Percentiles rank a stretch among this genome's conserved stretches.
These are phyloP conservation scores for Penicillium odoratum DNA, from an alignment of 495 filamentous ascomycete genomes.

Conservation along the genomic window DNA sequence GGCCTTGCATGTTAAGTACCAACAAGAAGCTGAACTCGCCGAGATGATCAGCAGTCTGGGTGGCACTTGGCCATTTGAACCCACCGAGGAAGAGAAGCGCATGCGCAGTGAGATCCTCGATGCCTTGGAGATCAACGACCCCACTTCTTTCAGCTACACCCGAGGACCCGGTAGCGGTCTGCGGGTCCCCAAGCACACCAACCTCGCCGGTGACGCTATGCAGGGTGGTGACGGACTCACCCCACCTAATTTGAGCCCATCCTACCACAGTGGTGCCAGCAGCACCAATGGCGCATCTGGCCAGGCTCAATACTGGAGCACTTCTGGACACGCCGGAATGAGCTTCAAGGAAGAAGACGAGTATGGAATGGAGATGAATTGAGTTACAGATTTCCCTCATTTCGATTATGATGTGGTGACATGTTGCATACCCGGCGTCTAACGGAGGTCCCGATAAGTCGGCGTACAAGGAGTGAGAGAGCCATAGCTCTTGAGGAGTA, in stretches of 20 bases:
- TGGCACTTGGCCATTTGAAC: slow-evolving; percentile 73
- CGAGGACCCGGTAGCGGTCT: slow-evolving; percentile 81
- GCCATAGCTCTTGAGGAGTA: slow-evolving; percentile 20
- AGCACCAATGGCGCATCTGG: slow-evolving; percentile 45
- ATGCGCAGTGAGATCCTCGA: slow-evolving; percentile 92
- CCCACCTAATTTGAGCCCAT: slow-evolving; percentile 70
- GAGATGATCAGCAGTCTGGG: slow-evolving; percentile 71
- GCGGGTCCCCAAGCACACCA: slow-evolving; percentile 89
- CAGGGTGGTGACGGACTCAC: slow-evolving; percentile 49
- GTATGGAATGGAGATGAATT: slow-evolving; percentile 77
- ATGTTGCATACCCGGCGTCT: slow-evolving; percentile 47
- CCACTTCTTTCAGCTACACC: slow-evolving; percentile 74
- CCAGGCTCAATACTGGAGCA: slow-evolving; percentile 69
- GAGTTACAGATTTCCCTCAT: slow-evolving; percentile 14
- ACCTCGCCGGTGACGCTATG: slow-evolving; percentile 78
- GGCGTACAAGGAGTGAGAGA: slow-evolving; percentile 39
- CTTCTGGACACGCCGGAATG: slow-evolving; percentile 64
- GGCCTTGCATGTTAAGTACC: slow-evolving; percentile 81
- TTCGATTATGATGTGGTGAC: slow-evolving; percentile 26
- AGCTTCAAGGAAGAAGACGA: slow-evolving; percentile 93
- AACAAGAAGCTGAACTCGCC: slow-evolving; percentile 82
- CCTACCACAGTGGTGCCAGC: slow-evolving; percentile 59
- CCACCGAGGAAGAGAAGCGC: slow-evolving; percentile 87
- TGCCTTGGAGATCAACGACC: slow-evolving; percentile 75
- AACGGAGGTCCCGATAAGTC: slow-evolving; percentile 25